Evolutionary conservation across 768 basidiomycete genomes (phyloP).

Genomic region (Podaxis rugospora): DNA sequence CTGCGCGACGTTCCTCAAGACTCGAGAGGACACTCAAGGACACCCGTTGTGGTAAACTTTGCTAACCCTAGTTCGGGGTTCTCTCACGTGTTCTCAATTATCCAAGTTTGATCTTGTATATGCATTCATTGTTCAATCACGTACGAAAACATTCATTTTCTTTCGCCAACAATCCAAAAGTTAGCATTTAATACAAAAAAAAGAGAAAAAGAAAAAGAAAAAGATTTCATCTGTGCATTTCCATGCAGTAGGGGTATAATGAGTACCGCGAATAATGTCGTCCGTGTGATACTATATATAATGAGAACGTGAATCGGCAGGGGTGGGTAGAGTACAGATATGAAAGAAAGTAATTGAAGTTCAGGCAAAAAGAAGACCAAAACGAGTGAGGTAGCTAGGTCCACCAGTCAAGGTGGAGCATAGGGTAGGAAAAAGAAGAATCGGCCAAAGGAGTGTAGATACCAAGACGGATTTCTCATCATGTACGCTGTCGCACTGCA

Average conservation of each 20-base stretch:
- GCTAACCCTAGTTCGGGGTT: conserved; percentile 11
- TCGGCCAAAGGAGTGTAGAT: not conserved
- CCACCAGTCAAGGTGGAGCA: conserved; percentile 3
- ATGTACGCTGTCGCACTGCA: conserved; percentile 34
- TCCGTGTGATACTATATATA: conserved; percentile 12
- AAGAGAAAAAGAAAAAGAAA: not conserved
- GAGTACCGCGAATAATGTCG: conserved; percentile 12
- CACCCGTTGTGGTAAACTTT: not conserved
- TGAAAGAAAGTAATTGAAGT: not conserved
- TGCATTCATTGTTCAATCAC: not conserved
- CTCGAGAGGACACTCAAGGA: not conserved
- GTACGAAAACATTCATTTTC: not conserved
- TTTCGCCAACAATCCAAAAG: conserved; percentile 11
- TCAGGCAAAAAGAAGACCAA: not conserved
- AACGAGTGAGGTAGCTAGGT: not conserved
- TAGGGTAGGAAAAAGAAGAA: not conserved
- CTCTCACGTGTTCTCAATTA: conserved; percentile 9
- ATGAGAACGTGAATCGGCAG: not conserved
- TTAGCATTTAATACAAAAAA: conserved; percentile 12
- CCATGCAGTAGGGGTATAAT: conserved; percentile 13
- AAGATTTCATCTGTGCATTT: conserved; percentile 11
- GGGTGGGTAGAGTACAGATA: conserved; percentile 11
- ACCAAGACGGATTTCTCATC: conserved; percentile 16
- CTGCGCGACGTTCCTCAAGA: conserved; percentile 5
- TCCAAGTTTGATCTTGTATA: conserved; percentile 2